A percentile compares a stretch with the other conserved stretches of the same genome.
phyloP scores from a whole-genome alignment of 192 early-diverging fungal species.

The Coemansia erecta region DNA sequence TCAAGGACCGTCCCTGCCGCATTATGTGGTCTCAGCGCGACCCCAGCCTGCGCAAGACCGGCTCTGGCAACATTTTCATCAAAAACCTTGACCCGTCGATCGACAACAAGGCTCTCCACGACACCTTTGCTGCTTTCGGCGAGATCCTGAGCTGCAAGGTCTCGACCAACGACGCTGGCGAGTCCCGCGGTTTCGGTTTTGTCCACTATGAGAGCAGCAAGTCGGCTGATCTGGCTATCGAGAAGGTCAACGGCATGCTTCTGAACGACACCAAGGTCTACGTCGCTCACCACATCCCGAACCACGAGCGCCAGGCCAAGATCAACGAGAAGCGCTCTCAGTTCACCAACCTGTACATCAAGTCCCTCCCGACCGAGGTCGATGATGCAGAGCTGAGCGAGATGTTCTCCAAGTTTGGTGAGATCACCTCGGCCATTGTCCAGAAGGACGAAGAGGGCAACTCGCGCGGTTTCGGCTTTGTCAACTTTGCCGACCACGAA shows the following conservation, averaged over 20 bases:
- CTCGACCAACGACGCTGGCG: conserved; percentile 71
- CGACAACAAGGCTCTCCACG: conserved; percentile 99
- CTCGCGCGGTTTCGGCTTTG: conserved; percentile 94
- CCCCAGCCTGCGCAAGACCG: conserved; percentile 87
- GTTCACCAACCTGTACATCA: conserved; percentile 98
- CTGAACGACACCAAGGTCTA: conserved; percentile 97
- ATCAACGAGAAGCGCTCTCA: conserved; percentile 83
- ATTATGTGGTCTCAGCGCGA: conserved; percentile 99
- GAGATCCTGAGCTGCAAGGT: conserved; percentile 98
- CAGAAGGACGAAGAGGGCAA: conserved; percentile 74
- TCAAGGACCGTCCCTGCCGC: conserved; percentile 94
- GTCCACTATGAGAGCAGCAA: conserved; percentile 97
- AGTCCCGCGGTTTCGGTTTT: conserved; percentile 94
- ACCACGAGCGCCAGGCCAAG: conserved; percentile 89
- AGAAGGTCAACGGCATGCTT: conserved; percentile 98
- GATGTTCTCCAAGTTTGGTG: conserved; percentile 79
- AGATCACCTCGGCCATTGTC: conserved; percentile 80
- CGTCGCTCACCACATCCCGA: conserved; percentile 90
- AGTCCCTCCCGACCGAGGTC: conserved; percentile 86
- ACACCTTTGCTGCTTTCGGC: conserved; percentile 97
- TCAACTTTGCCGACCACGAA: conserved; percentile 94
- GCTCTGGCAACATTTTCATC: conserved; percentile 98
- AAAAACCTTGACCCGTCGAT: conserved; percentile 98
- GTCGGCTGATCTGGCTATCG: conserved; percentile 91
- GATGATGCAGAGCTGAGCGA: conserved; percentile 73